Evolutionary conservation across 1,139 yeast genomes (phyloP).

Genomic region (Saccharomyces hybrid): DNA sequence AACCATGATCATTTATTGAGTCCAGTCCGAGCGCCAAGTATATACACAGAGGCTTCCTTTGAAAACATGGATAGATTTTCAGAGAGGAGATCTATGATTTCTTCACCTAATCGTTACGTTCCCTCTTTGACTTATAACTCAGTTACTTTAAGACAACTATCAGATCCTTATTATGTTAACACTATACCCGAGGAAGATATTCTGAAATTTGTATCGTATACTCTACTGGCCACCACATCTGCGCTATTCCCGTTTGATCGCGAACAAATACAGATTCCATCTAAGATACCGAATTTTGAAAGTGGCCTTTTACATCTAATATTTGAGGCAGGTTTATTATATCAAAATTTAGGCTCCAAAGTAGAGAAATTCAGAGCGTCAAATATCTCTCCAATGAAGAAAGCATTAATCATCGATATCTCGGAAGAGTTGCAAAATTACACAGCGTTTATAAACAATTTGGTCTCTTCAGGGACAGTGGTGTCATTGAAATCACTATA

Average conservation of each 20-base stretch:
- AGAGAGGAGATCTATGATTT: slow-evolving; percentile 31
- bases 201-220: slow-evolving; percentile 52
- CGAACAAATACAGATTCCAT: slow-evolving; percentile 41
- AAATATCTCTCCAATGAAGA: slow-evolving; percentile 47
- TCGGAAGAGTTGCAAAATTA: slow-evolving; percentile 49
- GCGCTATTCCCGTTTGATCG: slow-evolving; percentile 45
- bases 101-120: slow-evolving; percentile 14
- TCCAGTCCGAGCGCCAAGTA: slow-evolving; percentile 18
- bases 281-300: slow-evolving; percentile 47
- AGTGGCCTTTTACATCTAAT: slow-evolving; percentile 51
- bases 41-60: slow-evolving; percentile 32
- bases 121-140: slow-evolving; percentile 8
- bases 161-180: slow-evolving; percentile 26
- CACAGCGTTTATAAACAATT: slow-evolving; percentile 45
- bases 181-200: slow-evolving; percentile 43
- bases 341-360: slow-evolving; percentile 38
- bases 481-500: slow-evolving; percentile 38
- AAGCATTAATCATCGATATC: slow-evolving; percentile 53
- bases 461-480: slow-evolving; percentile 35
- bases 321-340: slow-evolving; percentile 69
- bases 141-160: slow-evolving; percentile 21
- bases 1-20: slow-evolving; percentile 15
- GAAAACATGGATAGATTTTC: slow-evolving; percentile 34
- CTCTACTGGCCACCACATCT: slow-evolving; percentile 69
- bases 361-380: slow-evolving; percentile 31